Evolutionary conservation across 441 rosid species (phyloP).

Genomic region (Melastoma candidum): DNA sequence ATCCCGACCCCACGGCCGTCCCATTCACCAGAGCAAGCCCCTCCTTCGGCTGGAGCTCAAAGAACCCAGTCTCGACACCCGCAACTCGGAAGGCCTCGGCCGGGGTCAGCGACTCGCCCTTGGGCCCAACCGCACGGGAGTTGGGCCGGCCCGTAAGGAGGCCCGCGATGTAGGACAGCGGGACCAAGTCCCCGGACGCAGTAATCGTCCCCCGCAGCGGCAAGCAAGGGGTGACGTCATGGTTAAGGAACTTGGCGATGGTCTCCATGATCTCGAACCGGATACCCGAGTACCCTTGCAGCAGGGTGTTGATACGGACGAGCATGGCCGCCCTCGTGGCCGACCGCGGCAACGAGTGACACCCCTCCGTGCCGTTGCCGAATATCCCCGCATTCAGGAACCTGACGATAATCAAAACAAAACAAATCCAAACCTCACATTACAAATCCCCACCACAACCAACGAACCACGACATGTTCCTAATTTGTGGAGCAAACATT

Average conservation of each 20-base stretch:
- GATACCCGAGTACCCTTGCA: conserved; percentile 1
- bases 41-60: neutral
- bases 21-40: neutral
- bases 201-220: neutral
- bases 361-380: conserved; percentile 4
- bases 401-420: no score
- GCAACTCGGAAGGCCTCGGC: neutral
- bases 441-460: no score
- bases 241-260: neutral
- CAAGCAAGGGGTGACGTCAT: conserved; percentile 1
- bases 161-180: neutral
- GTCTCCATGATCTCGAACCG: neutral
- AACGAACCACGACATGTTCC: no score
- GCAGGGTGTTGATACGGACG: conserved; percentile 4
- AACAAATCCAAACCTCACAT: no score
- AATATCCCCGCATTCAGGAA: conserved; percentile 8
- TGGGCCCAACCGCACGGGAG: neutral
- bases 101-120: neutral
- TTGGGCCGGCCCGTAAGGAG: neutral
- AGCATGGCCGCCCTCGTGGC: conserved; percentile 8
- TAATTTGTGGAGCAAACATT: no score
- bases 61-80: neutral
- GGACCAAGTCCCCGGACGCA: neutral
- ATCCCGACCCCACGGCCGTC: conserved; percentile 1
- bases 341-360: conserved; percentile 6